Evolutionary conservation across 2,329 filamentous ascomycete genomes (phyloP), one percentile per base, ranked within the genome.

Genomic region (Colletotrichum sansevieriae): DNA sequence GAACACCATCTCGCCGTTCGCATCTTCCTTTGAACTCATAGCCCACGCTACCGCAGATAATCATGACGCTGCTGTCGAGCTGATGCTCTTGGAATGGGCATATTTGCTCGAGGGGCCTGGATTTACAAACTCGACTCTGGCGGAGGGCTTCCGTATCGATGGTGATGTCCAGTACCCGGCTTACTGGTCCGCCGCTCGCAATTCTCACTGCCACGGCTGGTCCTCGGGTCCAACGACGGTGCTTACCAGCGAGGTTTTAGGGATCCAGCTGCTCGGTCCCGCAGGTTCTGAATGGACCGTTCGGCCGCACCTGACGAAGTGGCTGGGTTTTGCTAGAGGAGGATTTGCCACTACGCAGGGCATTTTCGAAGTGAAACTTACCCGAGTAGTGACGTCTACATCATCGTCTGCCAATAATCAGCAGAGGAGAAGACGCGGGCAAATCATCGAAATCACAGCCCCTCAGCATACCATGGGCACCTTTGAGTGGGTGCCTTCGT

Each of bases 41-140:
- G 77, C 75, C 7, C 79, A 80, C 70, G 79, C 80, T 51, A 74
- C 78, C 3, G 79, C 82, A 10, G 76, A 75, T 18, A 72, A 80
- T 6, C 75, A 78, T 0, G 73, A 78, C 10, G 71, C 75, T 0
- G 81, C 82, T 0, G 74, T 85, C 4, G 80, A 82, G n/a, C 76
- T 85, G 10, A 80, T 82, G 59, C 74, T 79, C 0, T 72, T 75
- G 2, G 75, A 76, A 71, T 82, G 80, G 80, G 79, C 77, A n/a
- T 79, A 78, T 72, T 79, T 81, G 73, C 76, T 82, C 15, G 70
- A 71, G 9, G 78, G 79, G 8, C 74, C 75, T 2, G 78, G 79
- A 12, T 80, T 82, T 71, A 83, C 81, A n/a, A 79, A 81, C 70
- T 77, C 73, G 37, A 83, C 81, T 3, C 78, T 83, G 25, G 77